These are phyloP conservation scores for Cetraspora pellucida DNA, from an alignment of 192 early-diverging fungal genomes.

Conservation along the genomic window DNA sequence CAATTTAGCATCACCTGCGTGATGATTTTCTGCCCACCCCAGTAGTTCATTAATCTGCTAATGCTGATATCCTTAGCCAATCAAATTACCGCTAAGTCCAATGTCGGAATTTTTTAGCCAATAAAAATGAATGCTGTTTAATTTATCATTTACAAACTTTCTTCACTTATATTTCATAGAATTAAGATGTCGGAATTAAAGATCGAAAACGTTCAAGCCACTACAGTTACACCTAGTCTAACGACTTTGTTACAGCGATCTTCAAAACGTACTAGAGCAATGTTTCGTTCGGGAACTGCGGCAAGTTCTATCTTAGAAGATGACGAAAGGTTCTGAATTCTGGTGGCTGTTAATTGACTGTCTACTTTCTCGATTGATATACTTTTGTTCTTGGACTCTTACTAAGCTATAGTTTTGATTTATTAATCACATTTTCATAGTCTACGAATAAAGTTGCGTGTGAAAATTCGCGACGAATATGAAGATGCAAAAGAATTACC, in stretches of 20 bases:
- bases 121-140: too few relatives aligned
- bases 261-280: conserved; percentile 22
- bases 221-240: background rate
- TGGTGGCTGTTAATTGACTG: background rate
- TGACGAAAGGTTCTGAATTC: conserved; percentile 31
- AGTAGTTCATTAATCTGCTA: too few relatives aligned
- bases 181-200: too few relatives aligned
- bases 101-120: too few relatives aligned
- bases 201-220: background rate
- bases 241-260: background rate
- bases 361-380: background rate
- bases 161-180: too few relatives aligned
- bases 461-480: conserved; percentile 33
- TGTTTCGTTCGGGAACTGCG: background rate
- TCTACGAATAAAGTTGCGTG: conserved; percentile 15
- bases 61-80: too few relatives aligned
- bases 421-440: background rate
- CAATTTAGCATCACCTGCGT: too few relatives aligned
- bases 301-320: background rate
- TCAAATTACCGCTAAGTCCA: too few relatives aligned
- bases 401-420: background rate
- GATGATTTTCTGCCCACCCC: too few relatives aligned
- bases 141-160: too few relatives aligned
- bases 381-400: background rate
- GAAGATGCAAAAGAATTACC: conserved; percentile 19